These are phyloP conservation scores for Saccharomyces hybrid DNA, from an alignment of 1,139 yeast species.

Conservation along the genomic window DNA sequence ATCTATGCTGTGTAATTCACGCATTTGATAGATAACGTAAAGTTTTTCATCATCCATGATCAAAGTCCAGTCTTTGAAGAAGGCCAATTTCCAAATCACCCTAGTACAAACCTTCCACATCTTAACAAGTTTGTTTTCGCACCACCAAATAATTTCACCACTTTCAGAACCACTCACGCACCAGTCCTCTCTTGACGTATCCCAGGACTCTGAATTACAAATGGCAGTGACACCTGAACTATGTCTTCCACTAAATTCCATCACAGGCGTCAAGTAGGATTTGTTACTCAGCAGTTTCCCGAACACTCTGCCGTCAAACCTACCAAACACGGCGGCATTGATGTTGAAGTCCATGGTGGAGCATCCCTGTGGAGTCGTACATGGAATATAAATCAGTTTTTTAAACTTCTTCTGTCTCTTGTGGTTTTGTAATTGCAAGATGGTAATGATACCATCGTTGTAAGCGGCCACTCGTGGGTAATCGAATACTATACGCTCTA, in stretches of 20 bases:
- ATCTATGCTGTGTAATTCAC: slow-evolving; percentile 13
- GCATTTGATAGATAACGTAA: slow-evolving; percentile 21
- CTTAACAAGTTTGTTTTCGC: slow-evolving; percentile 26
- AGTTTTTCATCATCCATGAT: slow-evolving; percentile 23
- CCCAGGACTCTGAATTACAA: slow-evolving; percentile 19
- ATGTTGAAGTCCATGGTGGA: slow-evolving; percentile 33
- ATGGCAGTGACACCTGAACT: slow-evolving; percentile 35
- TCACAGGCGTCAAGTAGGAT: slow-evolving; percentile 34
- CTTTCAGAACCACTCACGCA: slow-evolving; percentile 38
- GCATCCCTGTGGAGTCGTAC: slow-evolving; percentile 35
- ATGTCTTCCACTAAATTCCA: slow-evolving; percentile 32
- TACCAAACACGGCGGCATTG: slow-evolving; percentile 37
- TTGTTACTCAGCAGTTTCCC: slow-evolving; percentile 36
- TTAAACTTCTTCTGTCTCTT: slow-evolving; percentile 18
- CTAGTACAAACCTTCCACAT: slow-evolving; percentile 18
- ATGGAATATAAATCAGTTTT: slow-evolving; percentile 32
- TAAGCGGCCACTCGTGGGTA: slow-evolving; percentile 34
- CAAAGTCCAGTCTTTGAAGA: slow-evolving; percentile 24
- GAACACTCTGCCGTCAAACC: slow-evolving; percentile 39
- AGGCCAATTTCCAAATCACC: slow-evolving; percentile 23
- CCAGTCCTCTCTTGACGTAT: slow-evolving; percentile 25
- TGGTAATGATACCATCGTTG: slow-evolving; percentile 33
- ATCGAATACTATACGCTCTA: slow-evolving; percentile 29
- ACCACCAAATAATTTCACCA: slow-evolving; percentile 37
- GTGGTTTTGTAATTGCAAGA: slow-evolving; percentile 29